These are phyloP conservation scores for Daucus carota DNA, from an alignment of 129 eudicot species.

Conservation along the genomic window DH1_v3.0 NC_030389.2:44709001-44709500, in stretches of 20 bases:
- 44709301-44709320: too few relatives aligned
- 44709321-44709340: too few relatives aligned
- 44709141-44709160: not conserved
- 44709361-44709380: not conserved
- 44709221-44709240: not conserved
- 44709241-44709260: not conserved
- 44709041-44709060: not conserved
- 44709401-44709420: not conserved
- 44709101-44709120: not conserved
- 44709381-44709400: not conserved
- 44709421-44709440: not conserved
- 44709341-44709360: not conserved
- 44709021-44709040: not conserved
- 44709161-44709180: not conserved
- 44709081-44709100: not conserved
- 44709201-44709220: too few relatives aligned
- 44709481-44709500: not conserved
- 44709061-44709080: not conserved
- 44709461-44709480: not conserved
- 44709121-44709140: not conserved
- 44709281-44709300: not conserved
- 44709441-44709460: not conserved
- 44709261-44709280: not conserved
- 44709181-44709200: too few relatives aligned
- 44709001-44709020: not conserved